Evolutionary conservation across 1,284 basidiomycete genomes (phyloP), one percentile per base, ranked within the genome.

Genomic region (Ustilago crameri): DNA sequence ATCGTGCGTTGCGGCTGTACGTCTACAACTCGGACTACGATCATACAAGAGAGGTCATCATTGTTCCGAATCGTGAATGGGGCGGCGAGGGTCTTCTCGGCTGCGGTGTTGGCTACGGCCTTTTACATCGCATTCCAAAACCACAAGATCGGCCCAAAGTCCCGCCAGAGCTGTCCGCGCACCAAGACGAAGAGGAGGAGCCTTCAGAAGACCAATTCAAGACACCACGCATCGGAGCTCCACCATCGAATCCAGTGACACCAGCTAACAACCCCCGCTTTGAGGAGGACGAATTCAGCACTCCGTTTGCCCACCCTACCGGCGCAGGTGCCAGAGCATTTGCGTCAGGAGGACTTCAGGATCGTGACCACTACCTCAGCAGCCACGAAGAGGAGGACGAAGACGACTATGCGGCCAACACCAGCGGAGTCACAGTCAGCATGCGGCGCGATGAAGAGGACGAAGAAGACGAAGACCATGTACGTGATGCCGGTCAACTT

Each of bases 1-100:
- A 97, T 79, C 94, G 93, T 83, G 92, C 95, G 7, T 84, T 98
- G 37, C 87, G 93, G 40, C 90, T 98, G 24, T 98, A 95, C 82
- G 95, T 98, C 8, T 98, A 98, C 85, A 97, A 94, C 42, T 90
- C 93, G 74, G 95, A 98, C 84, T 95, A 97, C 79, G 94, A 98
- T 51, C 81, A 84, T 17, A 84, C 83, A 9, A 68, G 83, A 20
- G 84, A 84, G 50, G 80, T 80, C 30, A 80, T 83, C 52, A 73
- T 78, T 23, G 70, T 78, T 18, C 65, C 66, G 17, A 76, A 76
- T 47, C 55, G 80, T 5, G 75, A 80, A 26, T 82, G 80, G 80
- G 80, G 80, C 24, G 80, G 80, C 9, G 80, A 82, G 30, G 80
- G 80, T 7, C 46, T 82, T 5, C 70, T 82, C 0, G 80, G 80